Conservation (phyloP, 2,329 filamentous ascomycete genomes). For the Diplodia mutila region DNA sequence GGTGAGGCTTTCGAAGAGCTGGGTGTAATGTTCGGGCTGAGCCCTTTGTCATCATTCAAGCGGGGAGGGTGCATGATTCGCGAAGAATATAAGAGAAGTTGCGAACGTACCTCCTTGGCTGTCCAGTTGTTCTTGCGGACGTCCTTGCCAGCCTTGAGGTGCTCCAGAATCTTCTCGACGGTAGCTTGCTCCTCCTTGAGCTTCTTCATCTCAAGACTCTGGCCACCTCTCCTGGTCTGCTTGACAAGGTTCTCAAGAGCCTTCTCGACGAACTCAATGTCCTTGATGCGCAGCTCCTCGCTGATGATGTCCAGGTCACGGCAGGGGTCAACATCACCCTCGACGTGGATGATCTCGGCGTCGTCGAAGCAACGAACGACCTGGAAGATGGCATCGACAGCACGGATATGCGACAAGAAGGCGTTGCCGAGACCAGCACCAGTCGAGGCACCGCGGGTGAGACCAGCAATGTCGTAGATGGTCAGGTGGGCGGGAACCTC, state of each 20-base stretch:
- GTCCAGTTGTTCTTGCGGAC: conserved; percentile 87
- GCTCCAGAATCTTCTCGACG: conserved; percentile 84
- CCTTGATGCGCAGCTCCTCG: conserved; percentile 95
- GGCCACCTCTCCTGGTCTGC: conserved; percentile 91
- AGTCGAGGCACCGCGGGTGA: conserved; percentile 93
- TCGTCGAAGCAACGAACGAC: conserved; percentile 97
- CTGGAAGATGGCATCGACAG: conserved; percentile 97
- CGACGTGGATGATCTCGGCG: conserved; percentile 98
- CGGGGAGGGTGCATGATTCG: neutral
- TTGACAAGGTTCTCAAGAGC: conserved; percentile 88
- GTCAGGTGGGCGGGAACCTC: conserved; percentile 96
- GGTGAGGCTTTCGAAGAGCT: conserved; percentile 97
- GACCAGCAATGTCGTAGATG: conserved; percentile 96
- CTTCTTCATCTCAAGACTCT: conserved; percentile 98
- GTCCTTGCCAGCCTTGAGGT: conserved; percentile 87
- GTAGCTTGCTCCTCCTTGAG: conserved; percentile 91
- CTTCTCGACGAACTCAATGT: conserved; percentile 98
- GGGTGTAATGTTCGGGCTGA: conserved; percentile 84
- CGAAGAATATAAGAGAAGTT: conserved; percentile 28
- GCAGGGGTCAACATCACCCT: conserved; percentile 95
- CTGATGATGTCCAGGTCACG: conserved; percentile 96
- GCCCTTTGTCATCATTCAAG: conserved; percentile 97
- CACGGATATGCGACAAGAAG: conserved; percentile 98
- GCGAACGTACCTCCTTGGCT: conserved; percentile 85
- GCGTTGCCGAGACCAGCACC: conserved; percentile 97